Evolutionary conservation across 83 land plant genomes (phyloP).

Genomic region (Diphasiastrum complanatum): DNA sequence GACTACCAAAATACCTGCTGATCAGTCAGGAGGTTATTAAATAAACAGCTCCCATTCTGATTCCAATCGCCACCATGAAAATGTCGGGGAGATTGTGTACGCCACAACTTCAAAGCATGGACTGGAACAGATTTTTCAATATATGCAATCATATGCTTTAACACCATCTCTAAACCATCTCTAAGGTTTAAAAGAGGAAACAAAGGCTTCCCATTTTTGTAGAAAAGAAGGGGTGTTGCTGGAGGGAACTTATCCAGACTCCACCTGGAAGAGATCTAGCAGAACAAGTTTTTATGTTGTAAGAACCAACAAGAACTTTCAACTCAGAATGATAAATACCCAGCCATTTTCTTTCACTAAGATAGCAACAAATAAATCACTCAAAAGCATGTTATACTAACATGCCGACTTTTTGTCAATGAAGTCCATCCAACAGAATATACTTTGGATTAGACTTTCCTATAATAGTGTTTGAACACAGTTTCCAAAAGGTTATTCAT

Average conservation of each 20-base stretch:
- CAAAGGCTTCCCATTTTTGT: conserved; percentile 53
- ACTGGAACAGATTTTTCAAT: conserved; percentile 53
- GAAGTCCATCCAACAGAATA: too few species aligned
- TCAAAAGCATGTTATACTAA: too few species aligned
- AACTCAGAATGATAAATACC: not conserved
- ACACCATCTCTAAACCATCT: conserved; percentile 70
- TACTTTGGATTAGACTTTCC: too few species aligned
- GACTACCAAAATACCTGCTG: conserved; percentile 41
- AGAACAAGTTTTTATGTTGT: not conserved
- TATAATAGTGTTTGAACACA: too few species aligned
- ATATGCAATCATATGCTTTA: conserved; percentile 51
- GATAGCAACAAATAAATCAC: too few species aligned
- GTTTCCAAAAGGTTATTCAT: too few species aligned
- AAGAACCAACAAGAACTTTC: not conserved
- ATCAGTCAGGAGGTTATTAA: conserved; percentile 46
- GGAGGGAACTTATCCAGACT: conserved; percentile 70
- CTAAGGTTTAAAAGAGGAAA: conserved; percentile 51
- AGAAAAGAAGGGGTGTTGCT: conserved; percentile 78
- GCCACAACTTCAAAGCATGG: conserved; percentile 69
- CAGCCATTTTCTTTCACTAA: too few species aligned
- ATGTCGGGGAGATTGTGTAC: conserved; percentile 88
- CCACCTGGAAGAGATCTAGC: conserved; percentile 53
- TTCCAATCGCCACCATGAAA: conserved; percentile 95
- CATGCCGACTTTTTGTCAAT: too few species aligned
- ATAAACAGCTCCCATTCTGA: conserved; percentile 85